Evolutionary conservation across 2,329 filamentous ascomycete genomes (phyloP).

Genomic region (Aspergillus sp.): DNA sequence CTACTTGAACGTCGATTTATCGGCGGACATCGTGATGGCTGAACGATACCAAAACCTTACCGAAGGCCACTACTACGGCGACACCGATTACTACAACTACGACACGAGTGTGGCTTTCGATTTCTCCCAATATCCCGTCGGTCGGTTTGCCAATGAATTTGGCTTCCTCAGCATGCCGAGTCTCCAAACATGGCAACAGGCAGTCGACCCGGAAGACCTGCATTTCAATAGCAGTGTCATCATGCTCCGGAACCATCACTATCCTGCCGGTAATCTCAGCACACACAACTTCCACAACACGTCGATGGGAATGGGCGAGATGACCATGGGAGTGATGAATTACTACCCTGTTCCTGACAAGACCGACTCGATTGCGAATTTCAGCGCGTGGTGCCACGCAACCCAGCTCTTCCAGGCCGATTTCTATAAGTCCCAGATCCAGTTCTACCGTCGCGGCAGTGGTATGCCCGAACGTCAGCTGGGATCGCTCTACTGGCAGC

Average conservation of each 20-base stretch:
- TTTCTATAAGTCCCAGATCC: slow-evolving; percentile 60
- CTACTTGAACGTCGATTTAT: slow-evolving; percentile 55
- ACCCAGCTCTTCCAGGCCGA: slow-evolving; percentile 66
- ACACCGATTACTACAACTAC: slow-evolving; percentile 64
- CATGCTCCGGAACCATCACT: slow-evolving; percentile 60
- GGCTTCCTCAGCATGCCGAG: slow-evolving; percentile 64
- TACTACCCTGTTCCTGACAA: slow-evolving; percentile 61
- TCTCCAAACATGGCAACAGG: slow-evolving; percentile 58
- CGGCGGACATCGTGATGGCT: slow-evolving; percentile 52
- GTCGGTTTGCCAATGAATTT: slow-evolving; percentile 63
- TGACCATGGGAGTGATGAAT: slow-evolving; percentile 55
- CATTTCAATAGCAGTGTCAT: slow-evolving; percentile 58
- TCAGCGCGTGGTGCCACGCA: slow-evolving; percentile 60
- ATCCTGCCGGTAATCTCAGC: slow-evolving; percentile 50
- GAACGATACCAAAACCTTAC: slow-evolving; percentile 58
- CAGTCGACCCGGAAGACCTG: slow-evolving; percentile 51
- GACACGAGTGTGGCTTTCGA: slow-evolving; percentile 54
- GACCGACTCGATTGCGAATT: slow-evolving; percentile 54
- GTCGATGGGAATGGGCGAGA: slow-evolving; percentile 48
- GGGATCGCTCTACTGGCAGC: slow-evolving; percentile 63
- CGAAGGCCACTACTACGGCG: slow-evolving; percentile 55
- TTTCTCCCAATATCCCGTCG: slow-evolving; percentile 55
- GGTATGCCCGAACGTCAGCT: slow-evolving; percentile 58
- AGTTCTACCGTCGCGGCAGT: slow-evolving; percentile 61
- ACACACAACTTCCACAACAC: slow-evolving; percentile 45